A percentile compares a stretch with the other conserved stretches of the same genome.
phyloP scores from a whole-genome alignment of 305 asterid genomes.

The Fraxinus platypoda region DNA sequence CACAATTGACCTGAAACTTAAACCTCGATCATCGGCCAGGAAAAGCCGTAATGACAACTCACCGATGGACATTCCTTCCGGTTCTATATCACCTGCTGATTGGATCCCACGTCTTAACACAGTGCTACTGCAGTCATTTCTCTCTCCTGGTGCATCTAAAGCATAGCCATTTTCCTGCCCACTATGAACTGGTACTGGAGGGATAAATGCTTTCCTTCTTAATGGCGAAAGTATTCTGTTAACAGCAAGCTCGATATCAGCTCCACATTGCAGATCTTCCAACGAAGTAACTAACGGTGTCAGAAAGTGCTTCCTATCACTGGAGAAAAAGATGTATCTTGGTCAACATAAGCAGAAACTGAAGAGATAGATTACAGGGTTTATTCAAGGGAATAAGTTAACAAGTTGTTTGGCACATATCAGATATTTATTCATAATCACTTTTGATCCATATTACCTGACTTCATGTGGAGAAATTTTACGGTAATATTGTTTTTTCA shows the following conservation, averaged over 20 bases:
- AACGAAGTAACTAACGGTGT: conserved; percentile 76
- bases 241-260: conserved; percentile 69
- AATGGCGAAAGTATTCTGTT: conserved; percentile 60
- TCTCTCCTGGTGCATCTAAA: conserved; percentile 34
- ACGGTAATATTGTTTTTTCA: background rate
- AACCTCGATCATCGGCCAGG: conserved; percentile 62
- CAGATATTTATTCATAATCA: conserved; percentile 12
- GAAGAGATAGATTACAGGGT: background rate
- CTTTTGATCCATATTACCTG: background rate
- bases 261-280: conserved; percentile 68
- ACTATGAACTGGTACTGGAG: conserved; percentile 28
- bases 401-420: conserved; percentile 4
- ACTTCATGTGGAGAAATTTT: background rate
- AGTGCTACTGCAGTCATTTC: conserved; percentile 28
- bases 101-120: conserved; percentile 34
- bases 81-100: conserved; percentile 41
- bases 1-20: conserved; percentile 53
- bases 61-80: conserved; percentile 46
- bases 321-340: conserved; percentile 27
- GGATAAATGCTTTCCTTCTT: conserved; percentile 42
- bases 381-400: conserved; percentile 3
- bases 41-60: conserved; percentile 64
- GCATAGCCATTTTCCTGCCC: conserved; percentile 41
- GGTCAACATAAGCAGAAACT: conserved; percentile 23
- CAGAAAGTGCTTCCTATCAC: conserved; percentile 84